These are phyloP conservation scores for Astrothelium subdiscretum DNA, from an alignment of 495 filamentous ascomycete species.

Conservation along the genomic window DNA sequence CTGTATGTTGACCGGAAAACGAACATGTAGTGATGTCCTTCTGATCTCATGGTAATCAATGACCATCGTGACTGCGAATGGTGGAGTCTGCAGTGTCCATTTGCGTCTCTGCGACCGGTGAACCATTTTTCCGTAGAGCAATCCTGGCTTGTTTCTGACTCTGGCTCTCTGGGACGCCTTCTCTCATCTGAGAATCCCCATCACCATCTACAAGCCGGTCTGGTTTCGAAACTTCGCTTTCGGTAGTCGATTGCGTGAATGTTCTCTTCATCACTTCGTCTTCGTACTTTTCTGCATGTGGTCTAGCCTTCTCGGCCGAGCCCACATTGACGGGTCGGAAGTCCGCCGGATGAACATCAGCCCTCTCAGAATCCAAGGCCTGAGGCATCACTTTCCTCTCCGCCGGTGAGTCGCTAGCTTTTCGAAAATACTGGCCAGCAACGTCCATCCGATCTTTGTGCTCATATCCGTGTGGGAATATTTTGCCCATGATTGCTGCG, in stretches of 20 bases:
- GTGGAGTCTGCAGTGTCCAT: not conserved
- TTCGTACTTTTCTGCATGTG: not conserved
- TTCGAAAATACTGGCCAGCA: not conserved
- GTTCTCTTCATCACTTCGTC: not conserved
- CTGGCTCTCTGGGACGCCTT: not conserved
- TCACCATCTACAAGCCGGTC: not conserved
- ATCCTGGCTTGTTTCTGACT: not conserved
- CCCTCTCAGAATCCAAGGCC: not conserved
- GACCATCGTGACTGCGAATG: not conserved
- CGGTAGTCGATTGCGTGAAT: not conserved
- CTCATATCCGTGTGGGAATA: conserved; percentile 10
- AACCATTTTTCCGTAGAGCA: not conserved
- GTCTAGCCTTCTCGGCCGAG: not conserved
- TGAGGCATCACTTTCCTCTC: not conserved
- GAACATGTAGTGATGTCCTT: not conserved
- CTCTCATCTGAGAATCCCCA: not conserved
- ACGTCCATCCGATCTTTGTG: conserved; percentile 1
- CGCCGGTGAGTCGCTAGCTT: not conserved
- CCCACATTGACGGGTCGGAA: not conserved
- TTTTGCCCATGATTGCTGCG: conserved; percentile 11
- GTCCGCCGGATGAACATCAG: not conserved
- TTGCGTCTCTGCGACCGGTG: not conserved
- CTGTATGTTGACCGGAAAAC: not conserved
- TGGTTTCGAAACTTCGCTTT: not conserved
- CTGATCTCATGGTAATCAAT: not conserved